Base-by-base conservation (phyloP, 495 filamentous ascomycete species). In the Penicillium roqueforti region DNA sequence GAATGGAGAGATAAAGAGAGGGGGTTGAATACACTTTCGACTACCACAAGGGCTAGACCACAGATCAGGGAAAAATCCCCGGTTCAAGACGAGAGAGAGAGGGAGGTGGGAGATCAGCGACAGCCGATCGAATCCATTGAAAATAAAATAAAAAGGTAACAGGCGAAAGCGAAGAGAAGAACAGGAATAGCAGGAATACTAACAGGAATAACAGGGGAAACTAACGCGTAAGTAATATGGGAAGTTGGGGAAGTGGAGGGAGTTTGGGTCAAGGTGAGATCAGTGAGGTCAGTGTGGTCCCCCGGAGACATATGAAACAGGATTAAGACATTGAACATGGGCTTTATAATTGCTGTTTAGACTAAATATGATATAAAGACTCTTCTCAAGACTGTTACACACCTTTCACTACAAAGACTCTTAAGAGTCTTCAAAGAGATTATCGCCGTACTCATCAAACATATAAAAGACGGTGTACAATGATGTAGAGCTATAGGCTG, bases 401-500 rank as follows among this genome's bases (percentile, higher is more conserved):
- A n/a, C n/a, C n/a, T n/a, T n/a, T n/a, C n/a, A n/a, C n/a, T n/a
- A n/a, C n/a, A n/a, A n/a, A n/a, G n/a, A n/a, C n/a, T n/a, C n/a
- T n/a, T n/a, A n/a, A n/a, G n/a, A n/a, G n/a, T n/a, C 26, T 29
- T 52, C 14, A 7, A 18, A n/a, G 23, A n/a, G 19, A 7, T 22
- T 32, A 47, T 48, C 10, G n/a, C n/a, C n/a, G n/a, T 44, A 14
- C 41, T 36, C 32, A 36, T 36, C 16, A 8, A 31, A 34, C 13
- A 28, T 43, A 51, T 47, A 47, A 65, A 56, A 59, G 56, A 65
- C 56, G 61, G 59, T 65, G 61, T 55, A 42, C 5, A 23, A 23
- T 29, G 9, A 10, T 29, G 28, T 29, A 29, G 7, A 28, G 26
- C 26, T 28, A 28, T 28, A 26, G 8, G 28, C 28, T 31, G n/a